Evolutionary conservation across 306 rosid species (phyloP).

Genomic region (Canavalia gladiata): DNA sequence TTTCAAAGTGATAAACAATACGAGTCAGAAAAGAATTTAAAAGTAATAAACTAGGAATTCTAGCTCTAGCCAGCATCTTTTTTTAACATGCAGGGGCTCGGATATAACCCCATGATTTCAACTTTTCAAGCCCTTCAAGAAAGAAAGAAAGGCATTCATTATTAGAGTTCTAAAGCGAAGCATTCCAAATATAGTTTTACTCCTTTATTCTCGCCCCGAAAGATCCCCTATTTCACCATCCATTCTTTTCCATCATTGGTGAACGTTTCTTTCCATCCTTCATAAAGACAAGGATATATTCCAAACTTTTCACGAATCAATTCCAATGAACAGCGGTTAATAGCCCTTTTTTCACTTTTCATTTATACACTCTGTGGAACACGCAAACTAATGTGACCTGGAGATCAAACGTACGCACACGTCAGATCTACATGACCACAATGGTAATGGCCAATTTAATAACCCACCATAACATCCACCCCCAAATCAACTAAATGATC

Average conservation of each 20-base stretch:
- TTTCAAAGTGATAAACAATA: not conserved
- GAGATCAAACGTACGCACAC: not conserved
- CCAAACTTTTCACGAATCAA: not conserved
- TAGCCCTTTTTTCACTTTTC: not conserved
- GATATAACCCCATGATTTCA: not conserved
- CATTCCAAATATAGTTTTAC: not conserved
- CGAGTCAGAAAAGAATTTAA: no score
- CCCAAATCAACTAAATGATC: not conserved
- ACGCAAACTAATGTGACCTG: not conserved
- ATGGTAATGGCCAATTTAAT: not conserved
- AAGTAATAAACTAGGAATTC: not conserved
- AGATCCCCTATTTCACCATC: conserved; percentile 25
- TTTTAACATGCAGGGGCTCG: not conserved
- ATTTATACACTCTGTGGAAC: not conserved
- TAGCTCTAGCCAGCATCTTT: not conserved
- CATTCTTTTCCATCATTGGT: not conserved
- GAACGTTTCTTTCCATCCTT: not conserved
- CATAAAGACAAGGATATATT: conserved; percentile 40
- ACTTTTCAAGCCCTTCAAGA: not conserved
- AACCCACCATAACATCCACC: not conserved
- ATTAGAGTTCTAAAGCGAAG: conserved; percentile 3
- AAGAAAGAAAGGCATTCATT: not conserved
- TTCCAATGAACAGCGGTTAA: not conserved
- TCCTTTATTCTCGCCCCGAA: conserved; percentile 17
- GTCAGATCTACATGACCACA: not conserved